Evolutionary conservation across 352 stramenopile genomes (phyloP), one percentile per base, ranked within the genome.

Genomic region (Globisporangium carolinianum): DNA sequence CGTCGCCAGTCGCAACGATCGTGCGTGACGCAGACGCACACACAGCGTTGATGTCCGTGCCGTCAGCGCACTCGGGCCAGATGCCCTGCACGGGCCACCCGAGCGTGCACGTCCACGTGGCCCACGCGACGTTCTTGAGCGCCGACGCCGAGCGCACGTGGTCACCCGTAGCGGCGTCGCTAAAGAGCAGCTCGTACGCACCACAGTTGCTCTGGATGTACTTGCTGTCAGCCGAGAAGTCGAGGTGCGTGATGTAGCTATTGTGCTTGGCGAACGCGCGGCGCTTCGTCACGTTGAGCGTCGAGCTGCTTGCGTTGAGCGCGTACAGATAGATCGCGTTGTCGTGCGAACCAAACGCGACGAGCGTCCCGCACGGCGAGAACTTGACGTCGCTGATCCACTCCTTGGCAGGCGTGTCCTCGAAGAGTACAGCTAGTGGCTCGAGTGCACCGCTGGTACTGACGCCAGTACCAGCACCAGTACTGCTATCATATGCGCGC

Each of bases 11-110:
- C 2, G 85, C 85, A 38, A 97, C 67, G 7, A 88, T 67, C 46
- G 72, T 83, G 11, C 77, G 75, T 35, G 83, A 87, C 17, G 79
- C 63, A 24, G 83, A 88, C 35, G 76, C 74, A 52, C 80, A 89
- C 36, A 87, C 76, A 4, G 80, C 65, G 53, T 96, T 96, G 49
- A 96, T 68, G 57, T 96, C 88, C 0, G 81, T 95, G 36, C 84
- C 83, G 47, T 95, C 86, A 2, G 76, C 76, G n/a, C 68, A 84
- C 51, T 84, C 71, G 2, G 84, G 83, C 83, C 85, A 94, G 42
- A 94, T 91, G 11, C 95, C 95, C 69, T 98, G 93, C 36, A 96
- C 89, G 7, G 86, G 78, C 94, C 94, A 98, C 2, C 79, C 75
- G 2, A 97, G 69, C 0, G 84, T 76, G 54, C 85, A 96, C n/a